phyloP scores from a whole-genome alignment of 345 rosid genomes.

The Capsella bursapastoris region DNA sequence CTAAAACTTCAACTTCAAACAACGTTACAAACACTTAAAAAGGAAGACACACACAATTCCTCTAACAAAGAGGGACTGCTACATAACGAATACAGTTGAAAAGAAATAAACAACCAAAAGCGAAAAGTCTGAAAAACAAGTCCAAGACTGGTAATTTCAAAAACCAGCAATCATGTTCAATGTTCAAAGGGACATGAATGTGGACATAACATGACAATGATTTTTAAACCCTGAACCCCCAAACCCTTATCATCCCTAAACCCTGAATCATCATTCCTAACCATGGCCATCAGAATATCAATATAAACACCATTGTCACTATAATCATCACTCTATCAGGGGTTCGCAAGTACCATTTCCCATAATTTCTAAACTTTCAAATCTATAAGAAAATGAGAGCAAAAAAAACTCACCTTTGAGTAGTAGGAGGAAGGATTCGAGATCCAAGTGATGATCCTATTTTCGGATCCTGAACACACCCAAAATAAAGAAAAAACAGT shows the following conservation, averaged over 20 bases:
- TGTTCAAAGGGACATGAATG: background rate
- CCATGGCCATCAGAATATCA: background rate
- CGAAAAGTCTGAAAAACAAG: background rate
- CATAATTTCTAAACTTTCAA: background rate
- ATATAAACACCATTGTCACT: background rate
- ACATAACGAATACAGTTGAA: background rate
- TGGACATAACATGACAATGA: background rate
- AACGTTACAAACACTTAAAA: background rate
- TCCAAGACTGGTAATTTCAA: background rate
- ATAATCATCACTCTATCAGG: background rate
- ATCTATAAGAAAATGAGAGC: background rate
- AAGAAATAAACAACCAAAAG: background rate
- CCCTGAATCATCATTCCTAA: conserved; percentile 13
- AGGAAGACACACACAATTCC: background rate
- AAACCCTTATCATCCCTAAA: background rate
- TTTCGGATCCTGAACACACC: conserved; percentile 25
- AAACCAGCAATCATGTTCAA: background rate
- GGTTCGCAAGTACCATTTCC: background rate
- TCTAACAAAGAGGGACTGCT: background rate
- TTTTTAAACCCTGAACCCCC: background rate
- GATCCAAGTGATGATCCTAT: conserved; percentile 37
- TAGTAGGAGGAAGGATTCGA: conserved; percentile 35
- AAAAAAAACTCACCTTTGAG: conserved; percentile 25
- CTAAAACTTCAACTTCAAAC: background rate
- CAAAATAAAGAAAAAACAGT: background rate